These are phyloP conservation scores for Picea sitchensis DNA, from an alignment of 75 land plant species.

Conservation along the genomic window DNA sequence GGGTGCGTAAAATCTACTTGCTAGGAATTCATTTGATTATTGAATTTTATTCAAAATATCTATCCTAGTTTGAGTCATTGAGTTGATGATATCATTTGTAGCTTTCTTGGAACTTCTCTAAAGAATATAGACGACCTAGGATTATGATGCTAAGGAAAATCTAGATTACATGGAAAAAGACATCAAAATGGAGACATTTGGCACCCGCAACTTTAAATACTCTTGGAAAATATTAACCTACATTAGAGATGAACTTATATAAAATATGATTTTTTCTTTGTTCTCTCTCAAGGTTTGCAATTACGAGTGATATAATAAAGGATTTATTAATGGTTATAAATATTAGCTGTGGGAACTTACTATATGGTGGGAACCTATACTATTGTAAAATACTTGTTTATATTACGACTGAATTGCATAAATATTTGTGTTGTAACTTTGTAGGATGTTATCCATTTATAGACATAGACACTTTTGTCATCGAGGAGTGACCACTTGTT, in stretches of 20 bases:
- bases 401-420: background rate
- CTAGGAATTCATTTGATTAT: background rate
- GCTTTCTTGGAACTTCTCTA: constrained; percentile 95
- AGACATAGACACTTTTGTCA: constrained; percentile 85
- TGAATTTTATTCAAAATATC: background rate
- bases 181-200: constrained; percentile 87
- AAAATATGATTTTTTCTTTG: background rate
- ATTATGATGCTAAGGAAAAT: constrained; percentile 65
- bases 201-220: constrained; percentile 98
- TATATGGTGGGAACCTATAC: background rate
- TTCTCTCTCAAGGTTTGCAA: background rate
- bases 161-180: constrained; percentile 87
- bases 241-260: background rate
- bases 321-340: background rate
- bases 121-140: constrained; percentile 93
- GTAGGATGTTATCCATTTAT: constrained; percentile 98
- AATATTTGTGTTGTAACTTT: background rate
- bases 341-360: background rate
- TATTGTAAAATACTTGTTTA: background rate
- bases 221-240: constrained; percentile 50
- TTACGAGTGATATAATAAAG: background rate
- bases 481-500: constrained; percentile 94
- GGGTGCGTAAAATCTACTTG: constrained; percentile 5
- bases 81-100: constrained; percentile 11
- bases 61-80: background rate